Evolutionary conservation across 139 green algal species (phyloP), one percentile per base, ranked within the genome.

Genomic region (Chlorella sp.): DNA sequence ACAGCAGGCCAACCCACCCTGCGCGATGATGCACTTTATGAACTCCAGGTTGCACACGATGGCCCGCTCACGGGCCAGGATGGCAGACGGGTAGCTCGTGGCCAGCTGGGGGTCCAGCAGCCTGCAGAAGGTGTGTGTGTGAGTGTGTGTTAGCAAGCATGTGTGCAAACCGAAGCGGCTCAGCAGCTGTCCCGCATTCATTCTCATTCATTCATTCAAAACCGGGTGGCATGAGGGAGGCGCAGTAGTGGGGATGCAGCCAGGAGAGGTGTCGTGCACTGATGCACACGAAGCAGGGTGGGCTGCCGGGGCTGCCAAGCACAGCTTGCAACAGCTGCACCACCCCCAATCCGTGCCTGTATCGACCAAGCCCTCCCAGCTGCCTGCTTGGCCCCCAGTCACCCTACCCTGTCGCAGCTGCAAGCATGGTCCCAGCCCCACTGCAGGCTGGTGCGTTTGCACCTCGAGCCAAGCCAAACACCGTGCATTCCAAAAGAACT

Each of bases 21-120:
- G 75, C 34, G 80, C 86, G 57, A 94, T 87, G 75, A 94, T 90
- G 48, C 82, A 87, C 68, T 94, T 94, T 68, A 94, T 85, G 60
- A 88, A 92, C 88, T 94, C 92, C 88, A 94, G 64, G 86, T 93
- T 93, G 22, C 92, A 75, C 37, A 94, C 91, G 66, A 94, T 85
- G 40, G 92, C 85, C 9, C 61, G 71, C 30, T 93, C 92, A 60
- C 92, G 90, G 68, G 86, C 87, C 75, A 94, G 90, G 83, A 94
- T 94, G 80, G 92, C 92, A 11, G 90, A 94, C n/a, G 92, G 92
- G 88, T 94, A 94, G 39, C 78, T 90, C 15, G 88, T 92, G 40
- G 87, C 88, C 73, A 94, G 91, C 84, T 87, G 61, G 12, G 92
- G 92, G 76, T 94, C 92, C 57, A 94, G 57, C 76, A 94, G 88